A percentile compares a stretch with the other conserved stretches of the same genome.
Evolutionary conservation across 305 asterid genomes (phyloP).

Genomic region (Solanum hybrid): DNA sequence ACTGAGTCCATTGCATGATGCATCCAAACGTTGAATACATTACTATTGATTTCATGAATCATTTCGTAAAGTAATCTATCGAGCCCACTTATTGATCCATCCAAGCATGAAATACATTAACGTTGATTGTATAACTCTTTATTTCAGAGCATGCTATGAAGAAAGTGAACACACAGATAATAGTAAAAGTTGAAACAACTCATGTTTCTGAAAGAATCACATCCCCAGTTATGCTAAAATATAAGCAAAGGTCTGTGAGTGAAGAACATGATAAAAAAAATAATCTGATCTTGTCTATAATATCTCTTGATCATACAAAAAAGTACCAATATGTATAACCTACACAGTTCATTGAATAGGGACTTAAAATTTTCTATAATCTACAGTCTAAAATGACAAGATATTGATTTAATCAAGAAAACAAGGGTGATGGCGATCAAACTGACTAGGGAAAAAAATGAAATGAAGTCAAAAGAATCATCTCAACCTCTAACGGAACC

Average conservation of each 20-base stretch:
- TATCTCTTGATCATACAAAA: not conserved
- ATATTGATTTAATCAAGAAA: not conserved
- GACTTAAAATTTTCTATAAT: not conserved
- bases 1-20: too few relatives aligned
- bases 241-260: not conserved
- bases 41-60: not conserved
- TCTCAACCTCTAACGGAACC: constrained; percentile 29
- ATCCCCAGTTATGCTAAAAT: not conserved
- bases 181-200: not conserved
- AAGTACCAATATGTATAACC: not conserved
- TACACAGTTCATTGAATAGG: not conserved
- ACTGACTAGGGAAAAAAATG: constrained; percentile 14
- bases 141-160: too few relatives aligned
- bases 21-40: not conserved
- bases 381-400: not conserved
- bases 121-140: too few relatives aligned
- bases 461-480: constrained; percentile 23
- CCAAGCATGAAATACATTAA: too few relatives aligned
- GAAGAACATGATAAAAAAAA: not conserved
- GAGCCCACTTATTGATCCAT: too few relatives aligned
- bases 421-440: constrained; percentile 11
- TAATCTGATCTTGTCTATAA: not conserved
- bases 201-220: not conserved
- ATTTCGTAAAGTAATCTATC: not conserved
- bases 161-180: not conserved